These are phyloP conservation scores for Paraphaeosphaeria sporulosa DNA, from an alignment of 2,329 filamentous ascomycete species.

Conservation along the genomic window DNA sequence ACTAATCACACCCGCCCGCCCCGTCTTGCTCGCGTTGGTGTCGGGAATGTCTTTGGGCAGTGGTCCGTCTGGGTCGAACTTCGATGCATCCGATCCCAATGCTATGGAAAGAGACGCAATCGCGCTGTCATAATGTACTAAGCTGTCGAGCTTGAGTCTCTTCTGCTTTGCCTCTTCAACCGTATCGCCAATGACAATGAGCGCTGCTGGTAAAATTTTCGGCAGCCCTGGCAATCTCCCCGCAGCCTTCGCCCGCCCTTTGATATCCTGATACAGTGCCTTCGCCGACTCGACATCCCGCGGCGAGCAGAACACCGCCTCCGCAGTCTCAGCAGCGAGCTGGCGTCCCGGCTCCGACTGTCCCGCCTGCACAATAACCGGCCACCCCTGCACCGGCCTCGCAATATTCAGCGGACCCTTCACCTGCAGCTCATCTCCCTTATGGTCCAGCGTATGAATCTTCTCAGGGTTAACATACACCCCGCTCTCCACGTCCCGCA, in stretches of 20 bases:
- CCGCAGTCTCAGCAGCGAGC: conserved; percentile 62
- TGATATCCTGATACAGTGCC: conserved; percentile 61
- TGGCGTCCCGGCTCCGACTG: conserved; percentile 62
- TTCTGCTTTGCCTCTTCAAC: conserved; percentile 59
- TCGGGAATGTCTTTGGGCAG: conserved; percentile 60
- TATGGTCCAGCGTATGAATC: conserved; percentile 62
- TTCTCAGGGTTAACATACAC: conserved; percentile 61
- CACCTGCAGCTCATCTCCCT: conserved; percentile 56
- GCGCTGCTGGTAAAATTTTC: conserved; percentile 61
- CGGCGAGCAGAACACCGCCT: conserved; percentile 62
- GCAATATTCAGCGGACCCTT: conserved; percentile 62
- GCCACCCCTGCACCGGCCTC: conserved; percentile 62
- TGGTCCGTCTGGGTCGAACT: conserved; percentile 58
- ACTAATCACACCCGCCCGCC: conserved; percentile 54
- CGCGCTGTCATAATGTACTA: conserved; percentile 63
- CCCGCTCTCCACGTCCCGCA: conserved; percentile 57
- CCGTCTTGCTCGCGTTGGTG: conserved; percentile 63
- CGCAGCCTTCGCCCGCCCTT: conserved; percentile 54
- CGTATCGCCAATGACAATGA: conserved; percentile 60
- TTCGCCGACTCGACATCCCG: conserved; percentile 56
- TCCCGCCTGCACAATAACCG: conserved; percentile 64
- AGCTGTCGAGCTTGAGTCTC: conserved; percentile 58
- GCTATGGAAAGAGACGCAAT: conserved; percentile 61
- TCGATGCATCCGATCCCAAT: conserved; percentile 58
- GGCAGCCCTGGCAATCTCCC: conserved; percentile 57